Conservation (phyloP, 345 rosid genomes). For the Syzygium aqueum region DNA sequence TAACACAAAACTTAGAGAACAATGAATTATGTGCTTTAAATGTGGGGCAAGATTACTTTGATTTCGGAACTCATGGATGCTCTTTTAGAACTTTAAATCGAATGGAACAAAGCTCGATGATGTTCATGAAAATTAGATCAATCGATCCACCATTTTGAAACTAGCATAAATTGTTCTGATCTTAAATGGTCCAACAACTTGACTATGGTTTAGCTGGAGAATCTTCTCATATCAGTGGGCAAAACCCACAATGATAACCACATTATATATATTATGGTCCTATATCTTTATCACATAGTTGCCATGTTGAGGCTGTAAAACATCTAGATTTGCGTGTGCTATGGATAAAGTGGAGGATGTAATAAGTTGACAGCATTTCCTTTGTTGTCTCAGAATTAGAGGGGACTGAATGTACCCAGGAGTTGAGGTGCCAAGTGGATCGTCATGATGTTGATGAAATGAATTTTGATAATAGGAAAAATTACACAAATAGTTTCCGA, state of each 20-base stretch:
- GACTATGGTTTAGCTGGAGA: background rate
- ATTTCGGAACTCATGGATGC: background rate
- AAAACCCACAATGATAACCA: background rate
- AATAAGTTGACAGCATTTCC: background rate
- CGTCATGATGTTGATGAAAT: background rate
- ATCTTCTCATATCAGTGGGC: background rate
- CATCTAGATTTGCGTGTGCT: background rate
- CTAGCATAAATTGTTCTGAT: background rate
- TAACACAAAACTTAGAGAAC: background rate
- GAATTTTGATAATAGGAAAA: background rate
- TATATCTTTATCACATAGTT: background rate
- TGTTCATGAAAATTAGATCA: background rate
- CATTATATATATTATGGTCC: background rate
- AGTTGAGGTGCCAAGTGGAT: background rate
- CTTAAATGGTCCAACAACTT: background rate
- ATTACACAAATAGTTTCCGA: too few relatives aligned
- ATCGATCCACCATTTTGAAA: background rate
- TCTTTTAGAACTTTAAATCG: background rate
- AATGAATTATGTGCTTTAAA: background rate
- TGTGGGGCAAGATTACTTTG: background rate
- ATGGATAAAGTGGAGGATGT: background rate
- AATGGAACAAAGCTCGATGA: background rate
- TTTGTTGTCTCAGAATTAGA: background rate
- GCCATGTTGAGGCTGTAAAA: background rate
- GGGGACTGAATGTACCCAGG: background rate